Evolutionary conservation across 1,139 yeast species (phyloP).

Genomic region (Candida albicans): DNA sequence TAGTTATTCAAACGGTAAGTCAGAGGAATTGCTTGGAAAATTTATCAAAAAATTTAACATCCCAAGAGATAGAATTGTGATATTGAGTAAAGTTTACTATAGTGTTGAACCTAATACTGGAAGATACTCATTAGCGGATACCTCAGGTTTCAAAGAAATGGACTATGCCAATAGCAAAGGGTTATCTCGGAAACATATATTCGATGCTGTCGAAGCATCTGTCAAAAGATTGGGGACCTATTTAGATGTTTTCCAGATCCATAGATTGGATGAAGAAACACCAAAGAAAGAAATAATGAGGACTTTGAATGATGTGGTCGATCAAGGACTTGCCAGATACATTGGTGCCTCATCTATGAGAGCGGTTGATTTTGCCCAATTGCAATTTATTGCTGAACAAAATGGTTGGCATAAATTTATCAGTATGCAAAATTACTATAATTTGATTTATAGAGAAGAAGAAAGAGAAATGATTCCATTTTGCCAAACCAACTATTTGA

Average conservation of each 20-base stretch:
- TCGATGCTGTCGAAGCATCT: slow-evolving; percentile 50
- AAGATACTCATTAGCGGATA: background rate
- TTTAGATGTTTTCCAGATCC: slow-evolving; percentile 27
- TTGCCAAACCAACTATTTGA: slow-evolving; percentile 27
- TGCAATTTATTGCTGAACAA: slow-evolving; percentile 47
- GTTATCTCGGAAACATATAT: slow-evolving; percentile 51
- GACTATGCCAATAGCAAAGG: slow-evolving; percentile 21
- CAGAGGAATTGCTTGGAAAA: slow-evolving; percentile 24
- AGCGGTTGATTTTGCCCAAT: slow-evolving; percentile 6
- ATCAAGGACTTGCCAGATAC: slow-evolving; percentile 49
- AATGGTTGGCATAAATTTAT: slow-evolving; percentile 55
- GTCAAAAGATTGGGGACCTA: slow-evolving; percentile 54
- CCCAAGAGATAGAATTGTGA: slow-evolving; percentile 28
- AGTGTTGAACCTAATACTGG: slow-evolving; percentile 22
- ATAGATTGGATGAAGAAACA: slow-evolving; percentile 45
- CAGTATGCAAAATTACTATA: slow-evolving; percentile 60
- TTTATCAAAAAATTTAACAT: slow-evolving; percentile 25
- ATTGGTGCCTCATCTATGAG: slow-evolving; percentile 18
- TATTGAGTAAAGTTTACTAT: slow-evolving; percentile 41
- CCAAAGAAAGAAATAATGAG: slow-evolving; percentile 54
- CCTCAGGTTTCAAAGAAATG: slow-evolving; percentile 20
- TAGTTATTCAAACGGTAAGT: slow-evolving; percentile 29
- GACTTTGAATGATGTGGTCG: slow-evolving; percentile 53
- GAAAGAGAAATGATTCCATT: slow-evolving; percentile 60
- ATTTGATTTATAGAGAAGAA: slow-evolving; percentile 57